Evolutionary conservation across 2,329 filamentous ascomycete genomes (phyloP), one percentile per base, ranked within the genome.

Genomic region (Sporothrix sp.): DNA sequence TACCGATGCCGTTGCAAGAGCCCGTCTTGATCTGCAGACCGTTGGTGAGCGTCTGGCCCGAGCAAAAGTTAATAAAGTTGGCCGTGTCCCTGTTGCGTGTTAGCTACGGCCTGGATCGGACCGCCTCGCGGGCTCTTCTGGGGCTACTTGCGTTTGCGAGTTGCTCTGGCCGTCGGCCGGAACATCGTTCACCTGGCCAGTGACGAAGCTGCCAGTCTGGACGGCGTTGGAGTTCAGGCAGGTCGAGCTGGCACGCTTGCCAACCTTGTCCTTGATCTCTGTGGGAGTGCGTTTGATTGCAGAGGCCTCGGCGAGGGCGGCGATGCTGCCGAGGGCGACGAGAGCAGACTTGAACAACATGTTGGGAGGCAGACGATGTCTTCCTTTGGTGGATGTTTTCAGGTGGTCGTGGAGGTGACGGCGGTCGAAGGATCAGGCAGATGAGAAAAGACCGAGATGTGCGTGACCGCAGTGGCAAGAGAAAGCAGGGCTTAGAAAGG

Each of bases 41-140:
- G 60, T 84, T 80, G 57, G 81, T 84, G 54, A 81, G 58, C 2
- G 68, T 73, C 61, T 73, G 56, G 47, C 74, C 75, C 1, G 64
- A 54, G 61, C 78, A 82, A 63, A 81, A 79, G 71, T 82, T 81
- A 72, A 81, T 81, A 65, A 82, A 82, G 69, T 82, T 82, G 67
- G 69, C 67, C 16, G 66, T 54, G 57, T 81, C 76, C 55, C 77
- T 81, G 50, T n/a, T n/a, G n/a, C n/a, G n/a, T n/a, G n/a, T n/a
- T n/a, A n/a, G n/a, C n/a, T n/a, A n/a, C n/a, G n/a, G n/a, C n/a
- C n/a, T n/a, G n/a, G n/a, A n/a, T n/a, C n/a, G n/a, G n/a, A n/a
- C n/a, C n/a, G n/a, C n/a, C n/a, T n/a, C n/a, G n/a, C n/a, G n/a
- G n/a, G n/a, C n/a, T n/a, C n/a, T n/a, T n/a, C n/a, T n/a, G n/a